Evolutionary conservation across 164 flowering plant genomes (phyloP).

Genomic region (Magnolia kwangsiensis): DNA sequence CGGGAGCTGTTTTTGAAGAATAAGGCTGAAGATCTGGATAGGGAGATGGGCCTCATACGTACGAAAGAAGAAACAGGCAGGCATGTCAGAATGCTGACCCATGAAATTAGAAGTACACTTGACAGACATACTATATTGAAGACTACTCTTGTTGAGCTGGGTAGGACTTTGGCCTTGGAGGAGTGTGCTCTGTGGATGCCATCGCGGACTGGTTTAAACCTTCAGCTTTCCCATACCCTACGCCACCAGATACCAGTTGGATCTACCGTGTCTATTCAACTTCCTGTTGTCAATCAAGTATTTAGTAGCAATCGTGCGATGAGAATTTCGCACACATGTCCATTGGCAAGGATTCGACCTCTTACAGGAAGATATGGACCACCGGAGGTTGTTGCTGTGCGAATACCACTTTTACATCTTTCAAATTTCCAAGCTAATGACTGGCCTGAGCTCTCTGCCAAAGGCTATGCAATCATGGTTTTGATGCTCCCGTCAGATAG

Average conservation of each 20-base stretch:
- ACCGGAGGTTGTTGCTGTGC: slow-evolving; percentile 69
- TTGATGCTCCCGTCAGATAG: slow-evolving; percentile 58
- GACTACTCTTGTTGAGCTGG: slow-evolving; percentile 71
- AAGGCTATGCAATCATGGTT: slow-evolving; percentile 67
- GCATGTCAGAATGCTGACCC: slow-evolving; percentile 80
- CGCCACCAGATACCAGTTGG: slow-evolving; percentile 48
- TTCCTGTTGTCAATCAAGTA: slow-evolving; percentile 50
- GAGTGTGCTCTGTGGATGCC: slow-evolving; percentile 90
- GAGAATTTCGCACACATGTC: slow-evolving; percentile 51
- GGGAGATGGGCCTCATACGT: slow-evolving; percentile 66
- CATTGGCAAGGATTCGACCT: slow-evolving; percentile 48
- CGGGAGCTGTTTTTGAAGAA: slow-evolving; percentile 51
- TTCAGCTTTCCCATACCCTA: slow-evolving; percentile 59
- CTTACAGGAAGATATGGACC: slow-evolving; percentile 44
- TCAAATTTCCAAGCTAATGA: slow-evolving; percentile 60
- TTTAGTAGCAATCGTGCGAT: slow-evolving; percentile 51
- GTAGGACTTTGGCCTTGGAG: slow-evolving; percentile 57
- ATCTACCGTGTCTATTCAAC: slow-evolving; percentile 42
- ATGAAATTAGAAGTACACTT: slow-evolving; percentile 71
- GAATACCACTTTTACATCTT: slow-evolving; percentile 66
- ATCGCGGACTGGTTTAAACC: slow-evolving; percentile 34
- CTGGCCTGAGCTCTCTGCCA: slow-evolving; percentile 59
- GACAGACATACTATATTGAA: slow-evolving; percentile 64
- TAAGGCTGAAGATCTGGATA: slow-evolving; percentile 64
- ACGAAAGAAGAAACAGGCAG: slow-evolving; percentile 73